Conservation (phyloP, 116 monocot species). For the Trichopus zeylanicus region DNA sequence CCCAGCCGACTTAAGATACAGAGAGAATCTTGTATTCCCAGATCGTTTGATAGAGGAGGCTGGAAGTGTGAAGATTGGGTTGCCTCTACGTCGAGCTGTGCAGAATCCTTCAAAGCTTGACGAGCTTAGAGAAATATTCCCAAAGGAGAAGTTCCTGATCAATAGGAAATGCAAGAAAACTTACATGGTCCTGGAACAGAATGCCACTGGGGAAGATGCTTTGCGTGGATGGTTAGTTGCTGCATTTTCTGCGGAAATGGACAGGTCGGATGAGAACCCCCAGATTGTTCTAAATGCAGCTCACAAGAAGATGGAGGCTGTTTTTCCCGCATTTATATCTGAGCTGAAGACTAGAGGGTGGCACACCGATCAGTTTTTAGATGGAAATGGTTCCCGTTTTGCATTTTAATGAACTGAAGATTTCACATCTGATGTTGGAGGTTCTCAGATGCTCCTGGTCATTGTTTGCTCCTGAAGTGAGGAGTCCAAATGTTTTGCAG, state of each 20-base stretch:
- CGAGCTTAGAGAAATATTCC: constrained; percentile 43
- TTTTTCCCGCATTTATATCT: constrained; percentile 64
- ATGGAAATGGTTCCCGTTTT: constrained; percentile 69
- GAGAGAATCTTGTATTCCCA: constrained; percentile 77
- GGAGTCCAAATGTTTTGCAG: no score
- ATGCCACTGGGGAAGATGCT: constrained; percentile 74
- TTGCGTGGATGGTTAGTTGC: constrained; percentile 78
- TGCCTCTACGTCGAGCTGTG: constrained; percentile 45
- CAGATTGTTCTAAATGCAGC: constrained; percentile 20
- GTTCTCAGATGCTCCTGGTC: no score
- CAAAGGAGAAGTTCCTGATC: constrained; percentile 71
- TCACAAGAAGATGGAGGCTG: constrained; percentile 41
- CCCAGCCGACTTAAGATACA: constrained; percentile 77
- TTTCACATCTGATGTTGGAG: no score
- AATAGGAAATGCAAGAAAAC: constrained; percentile 22
- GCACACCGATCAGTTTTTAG: constrained; percentile 90
- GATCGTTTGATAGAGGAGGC: constrained; percentile 68
- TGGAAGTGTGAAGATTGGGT: constrained; percentile 73
- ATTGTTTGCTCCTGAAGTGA: no score
- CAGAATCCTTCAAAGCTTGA: constrained; percentile 38
- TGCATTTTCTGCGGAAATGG: constrained; percentile 54
- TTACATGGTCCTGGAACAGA: constrained; percentile 57
- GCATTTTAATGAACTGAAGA: constrained; percentile 10
- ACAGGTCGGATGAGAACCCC: constrained; percentile 14
- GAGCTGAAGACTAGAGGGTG: constrained; percentile 75